Conservation (phyloP, 306 rosid species). For the Prosopis cineraria region DNA sequence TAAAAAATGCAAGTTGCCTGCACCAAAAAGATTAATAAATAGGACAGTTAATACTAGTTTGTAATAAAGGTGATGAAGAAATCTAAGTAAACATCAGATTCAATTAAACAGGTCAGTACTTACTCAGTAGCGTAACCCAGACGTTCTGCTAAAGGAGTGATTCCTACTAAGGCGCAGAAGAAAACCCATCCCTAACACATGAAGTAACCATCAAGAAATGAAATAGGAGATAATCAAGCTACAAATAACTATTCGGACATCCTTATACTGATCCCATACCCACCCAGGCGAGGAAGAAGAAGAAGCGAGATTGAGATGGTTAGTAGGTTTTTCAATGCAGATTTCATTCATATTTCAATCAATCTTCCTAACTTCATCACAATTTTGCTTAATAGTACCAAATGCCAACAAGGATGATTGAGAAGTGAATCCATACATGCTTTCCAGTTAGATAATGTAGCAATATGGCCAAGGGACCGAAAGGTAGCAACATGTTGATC, state of each 20-base stretch:
- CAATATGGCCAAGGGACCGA: conserved; percentile 83
- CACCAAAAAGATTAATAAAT: conserved; percentile 23
- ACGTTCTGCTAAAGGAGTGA: conserved; percentile 86
- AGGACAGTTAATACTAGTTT: conserved; percentile 14
- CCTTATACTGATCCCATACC: background rate
- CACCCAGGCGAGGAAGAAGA: background rate
- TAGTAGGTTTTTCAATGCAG: background rate
- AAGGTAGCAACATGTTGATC: conserved; percentile 77
- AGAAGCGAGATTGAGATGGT: background rate
- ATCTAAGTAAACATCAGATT: background rate
- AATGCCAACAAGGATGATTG: background rate
- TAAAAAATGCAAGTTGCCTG: conserved; percentile 95
- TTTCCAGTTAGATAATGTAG: conserved; percentile 60
- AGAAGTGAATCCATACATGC: conserved; percentile 57
- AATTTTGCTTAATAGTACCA: conserved; percentile 9
- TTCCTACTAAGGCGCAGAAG: conserved; percentile 79
- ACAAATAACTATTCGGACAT: background rate
- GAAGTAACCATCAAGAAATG: conserved; percentile 15
- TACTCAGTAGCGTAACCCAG: conserved; percentile 90
- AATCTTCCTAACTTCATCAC: background rate
- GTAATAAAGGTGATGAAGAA: background rate
- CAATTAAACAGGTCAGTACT: conserved; percentile 21
- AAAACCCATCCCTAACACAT: conserved; percentile 75
- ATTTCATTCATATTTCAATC: background rate
- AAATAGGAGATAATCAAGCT: background rate